Base-by-base conservation (phyloP, 106 monocot genomes). In the Acorus gramineus region DNA sequence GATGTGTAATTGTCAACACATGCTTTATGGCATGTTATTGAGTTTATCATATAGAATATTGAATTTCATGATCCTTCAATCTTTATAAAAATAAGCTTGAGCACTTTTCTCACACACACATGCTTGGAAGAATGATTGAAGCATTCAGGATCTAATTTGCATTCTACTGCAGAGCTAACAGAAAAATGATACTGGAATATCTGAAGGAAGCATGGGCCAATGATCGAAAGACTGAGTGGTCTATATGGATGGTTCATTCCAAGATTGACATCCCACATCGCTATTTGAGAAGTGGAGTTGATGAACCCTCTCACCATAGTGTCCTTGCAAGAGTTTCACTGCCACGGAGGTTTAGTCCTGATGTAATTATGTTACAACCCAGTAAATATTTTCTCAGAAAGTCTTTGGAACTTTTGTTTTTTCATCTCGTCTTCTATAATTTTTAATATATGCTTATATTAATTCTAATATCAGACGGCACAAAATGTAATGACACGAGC, bases 221-320 rank as follows among this genome's bases (percentile, higher is more conserved):
- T 56, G 91, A 98, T 66, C 73, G 96, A 52, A 98, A 91, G 72
- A 62, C 91, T 44, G 88, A 98, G 78, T 98, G 96, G 91, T 91
- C 96, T 65, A 96, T 96, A 62, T 96, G 96, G 96, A 96, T 92
- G 74, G 85, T 91, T 62, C 84, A 96, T 77, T 91, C 90, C 2
- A 91, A 83, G 65, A 79, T 83, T 60, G 91, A 91, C 14, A 85
- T 91, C 65, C 91, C 91, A 44, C 90, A 91, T 53, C 87, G 83
- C 46, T 96, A 91, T 76, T 73, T 96, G 60, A 80, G 78, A 67
- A 96, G 91, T 73, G 74, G 76, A 69, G 58, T 66, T 64, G 80
- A 81, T 70, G 85, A 96, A 42, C 76, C 84, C 50, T 84, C 79
- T 50, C 71, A 83, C 8, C 90, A 72, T 49, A 84, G 67, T 68